Evolutionary conservation across 192 early-diverging fungal species (phyloP), one percentile per base, ranked within the genome.

Genomic region (Allomyces macrogynus): DNA sequence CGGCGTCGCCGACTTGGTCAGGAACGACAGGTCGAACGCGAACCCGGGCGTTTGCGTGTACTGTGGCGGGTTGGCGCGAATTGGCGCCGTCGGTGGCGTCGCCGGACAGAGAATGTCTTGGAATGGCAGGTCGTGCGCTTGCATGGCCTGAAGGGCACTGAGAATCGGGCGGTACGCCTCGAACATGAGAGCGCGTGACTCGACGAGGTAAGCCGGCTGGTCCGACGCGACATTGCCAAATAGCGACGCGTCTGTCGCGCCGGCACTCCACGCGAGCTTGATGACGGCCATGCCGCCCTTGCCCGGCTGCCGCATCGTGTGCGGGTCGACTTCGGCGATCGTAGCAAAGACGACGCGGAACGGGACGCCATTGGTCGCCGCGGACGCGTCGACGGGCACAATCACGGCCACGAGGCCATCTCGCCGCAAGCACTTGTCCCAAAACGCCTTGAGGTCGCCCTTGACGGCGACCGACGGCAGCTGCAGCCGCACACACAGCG

Each of bases 101-200:
- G 67, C 64, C 12, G 67, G 66, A 24, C 54, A 68, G 12, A 73
- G 63, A 10, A 67, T 25, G 23, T 64, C 64, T 67, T n/a, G 62
- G 68, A 66, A 75, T 10, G 65, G 65, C n/a, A 67, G 26, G 20
- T 43, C 63, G 20, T 20, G 63, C 32, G 32, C 32, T 40, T 40
- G 32, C 68, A 60, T 40, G 49, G 65, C 63, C 65, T 74, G 65
- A 20, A 74, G 43, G 18, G 66, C 63, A 5, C 44, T 66, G 18
- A 74, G 63, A 23, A 74, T 60, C 2, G 72, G 70, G 10, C 72
- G 65, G 54, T 74, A 74, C 7, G 62, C 64, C 61, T 74, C 72
- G 61, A 72, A 74, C 57, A 74, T 62, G 25, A 74, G 62, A 7
- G 54, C 24, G 16, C 62, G 66, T 18, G 66, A 54, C 63, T 74